Evolutionary conservation across 495 filamentous ascomycete species (phyloP).

Genomic region (Talaromyces liani): DNA sequence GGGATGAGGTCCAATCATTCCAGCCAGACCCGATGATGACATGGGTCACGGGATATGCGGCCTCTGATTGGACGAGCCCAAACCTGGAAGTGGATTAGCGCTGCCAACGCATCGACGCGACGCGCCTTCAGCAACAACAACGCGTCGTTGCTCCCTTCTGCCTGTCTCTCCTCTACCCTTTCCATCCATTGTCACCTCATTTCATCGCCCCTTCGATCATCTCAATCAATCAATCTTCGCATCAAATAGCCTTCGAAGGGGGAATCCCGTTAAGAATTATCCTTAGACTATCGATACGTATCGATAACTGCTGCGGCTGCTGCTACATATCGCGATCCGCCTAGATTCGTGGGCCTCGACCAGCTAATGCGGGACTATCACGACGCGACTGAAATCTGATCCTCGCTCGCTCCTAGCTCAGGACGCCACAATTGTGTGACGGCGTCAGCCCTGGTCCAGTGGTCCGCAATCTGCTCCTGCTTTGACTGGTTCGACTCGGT

Average conservation of each 20-base stretch:
- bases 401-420: background rate
- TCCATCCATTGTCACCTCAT: conserved; percentile 8
- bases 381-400: conserved; percentile 3
- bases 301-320: background rate
- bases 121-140: conserved; percentile 3
- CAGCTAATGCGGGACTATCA: conserved; percentile 1
- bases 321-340: background rate
- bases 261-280: background rate
- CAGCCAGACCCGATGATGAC: background rate
- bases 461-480: background rate
- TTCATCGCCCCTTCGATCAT: background rate
- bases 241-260: background rate
- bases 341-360: background rate
- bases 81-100: background rate
- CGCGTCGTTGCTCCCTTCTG: conserved; percentile 4
- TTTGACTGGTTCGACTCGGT: background rate
- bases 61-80: background rate
- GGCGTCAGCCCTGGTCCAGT: conserved; percentile 3
- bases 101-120: conserved; percentile 7
- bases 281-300: background rate
- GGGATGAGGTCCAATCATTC: conserved; percentile 1
- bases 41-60: background rate
- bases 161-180: conserved; percentile 12
- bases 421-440: conserved; percentile 4
- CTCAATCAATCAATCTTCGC: background rate